Base-by-base conservation (phyloP, 257 asterid genomes). In the Cynanchum wilfordii region DNA sequence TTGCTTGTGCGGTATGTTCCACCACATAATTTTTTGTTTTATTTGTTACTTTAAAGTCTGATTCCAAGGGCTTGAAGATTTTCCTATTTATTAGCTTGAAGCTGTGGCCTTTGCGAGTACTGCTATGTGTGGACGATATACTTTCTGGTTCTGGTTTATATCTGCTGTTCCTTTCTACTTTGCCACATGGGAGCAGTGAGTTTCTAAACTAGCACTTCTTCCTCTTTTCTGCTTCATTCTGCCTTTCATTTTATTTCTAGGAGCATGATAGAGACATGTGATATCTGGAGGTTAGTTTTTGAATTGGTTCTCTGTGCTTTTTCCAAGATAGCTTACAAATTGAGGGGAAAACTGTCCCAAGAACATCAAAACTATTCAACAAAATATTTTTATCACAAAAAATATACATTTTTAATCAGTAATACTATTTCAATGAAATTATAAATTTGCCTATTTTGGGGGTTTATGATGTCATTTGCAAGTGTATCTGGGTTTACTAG, bases 111-210 rank as follows among this genome's bases (percentile, higher is more conserved):
- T 90, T 80, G 98, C 95, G 73, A 93, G 96, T 91, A 89, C 96
- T 64, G 89, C 90, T 38, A 87, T 93, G 96, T 89, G 95, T 75
- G 97, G 97, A 71, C 79, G 86, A 66, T 42, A 76, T 83, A 73
- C 96, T 70, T 87, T 89, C 87, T 90, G 95, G 93, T 89, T 89
- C 82, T 93, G 98, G 98, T 82, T 87, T 79, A 89, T 93, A 76
- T 90, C 97, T 64, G 98, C 95, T 0, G 84, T 93, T 73, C 88
- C 95, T 55, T 93, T 93, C 85, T 93, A 85, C 82, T 84, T 73
- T 9, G 97, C 98, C 59, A 90, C 98, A 51, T 93, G 98, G 98
- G 98, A 93, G 82, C 83, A 84, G 97, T 93, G 73, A 85, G 96
- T 83, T 33, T 60, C 33, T 13, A 33, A 7, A 47, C 10, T 12